These are phyloP conservation scores for Pythium plurisporium DNA, from an alignment of 352 stramenopile species.

Conservation along the genomic window DNA sequence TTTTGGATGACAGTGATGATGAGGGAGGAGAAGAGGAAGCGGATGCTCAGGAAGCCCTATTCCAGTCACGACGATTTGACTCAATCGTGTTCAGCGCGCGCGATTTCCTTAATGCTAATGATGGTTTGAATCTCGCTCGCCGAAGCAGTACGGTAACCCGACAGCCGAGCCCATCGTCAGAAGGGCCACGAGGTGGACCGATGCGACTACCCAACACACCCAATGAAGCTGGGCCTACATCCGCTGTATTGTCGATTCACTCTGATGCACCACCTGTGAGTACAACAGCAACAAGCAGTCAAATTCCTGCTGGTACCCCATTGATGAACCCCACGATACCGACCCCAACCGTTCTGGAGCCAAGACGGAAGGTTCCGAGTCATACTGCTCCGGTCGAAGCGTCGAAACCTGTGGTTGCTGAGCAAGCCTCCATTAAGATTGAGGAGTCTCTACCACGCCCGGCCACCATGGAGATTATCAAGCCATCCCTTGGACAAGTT, in stretches of 20 bases:
- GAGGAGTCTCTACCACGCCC: neutral
- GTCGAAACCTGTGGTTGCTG: no score
- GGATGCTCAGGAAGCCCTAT: neutral
- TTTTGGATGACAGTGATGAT: constrained; percentile 19
- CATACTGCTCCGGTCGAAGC: no score
- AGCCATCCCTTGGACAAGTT: constrained; percentile 12
- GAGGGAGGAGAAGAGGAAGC: constrained; percentile 6
- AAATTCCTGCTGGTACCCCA: no score
- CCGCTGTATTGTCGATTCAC: no score
- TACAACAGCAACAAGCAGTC: no score
- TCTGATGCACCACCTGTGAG: no score
- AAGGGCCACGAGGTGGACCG: neutral
- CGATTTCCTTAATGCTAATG: constrained; percentile 40
- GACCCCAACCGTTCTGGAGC: neutral
- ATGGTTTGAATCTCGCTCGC: constrained; percentile 39
- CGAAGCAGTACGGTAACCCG: constrained; percentile 8
- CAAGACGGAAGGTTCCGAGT: neutral
- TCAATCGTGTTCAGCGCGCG: constrained; percentile 29
- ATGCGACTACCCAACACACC: neutral
- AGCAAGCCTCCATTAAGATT: constrained; percentile 9
- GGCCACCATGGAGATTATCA: constrained; percentile 2
- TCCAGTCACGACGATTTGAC: constrained; percentile 40
- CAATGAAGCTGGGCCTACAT: no score
- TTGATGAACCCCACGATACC: no score
- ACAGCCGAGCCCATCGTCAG: neutral